A percentile compares a stretch with the other conserved stretches of the same genome.
These are phyloP conservation scores for Apiotrichum veenhuisii DNA, from an alignment of 1,284 basidiomycete genomes.

Conservation along the genomic window DNA sequence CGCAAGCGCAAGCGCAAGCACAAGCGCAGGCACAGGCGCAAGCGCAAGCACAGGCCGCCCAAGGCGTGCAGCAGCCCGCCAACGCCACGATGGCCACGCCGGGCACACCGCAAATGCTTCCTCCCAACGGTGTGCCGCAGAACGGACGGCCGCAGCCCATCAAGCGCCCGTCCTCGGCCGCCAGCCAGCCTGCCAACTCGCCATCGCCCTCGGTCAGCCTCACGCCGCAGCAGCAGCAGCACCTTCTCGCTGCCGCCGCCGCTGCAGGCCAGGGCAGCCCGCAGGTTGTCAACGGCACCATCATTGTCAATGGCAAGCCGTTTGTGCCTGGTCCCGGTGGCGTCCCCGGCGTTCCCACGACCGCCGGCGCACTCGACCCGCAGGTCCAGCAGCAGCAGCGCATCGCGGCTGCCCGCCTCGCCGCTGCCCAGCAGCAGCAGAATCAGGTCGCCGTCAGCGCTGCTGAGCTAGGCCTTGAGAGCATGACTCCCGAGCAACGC, in stretches of 20 bases:
- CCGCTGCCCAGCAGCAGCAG: slow-evolving; percentile 4
- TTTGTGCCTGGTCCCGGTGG: slow-evolving; percentile 21
- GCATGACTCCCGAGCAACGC: slow-evolving; percentile 23
- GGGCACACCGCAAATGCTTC: slow-evolving; percentile 11
- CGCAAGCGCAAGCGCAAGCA: slow-evolving; percentile 7
- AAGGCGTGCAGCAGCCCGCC: slow-evolving; percentile 10
- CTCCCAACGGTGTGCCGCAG: slow-evolving; percentile 13
- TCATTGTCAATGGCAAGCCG: slow-evolving; percentile 26
- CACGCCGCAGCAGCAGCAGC: slow-evolving; percentile 17
- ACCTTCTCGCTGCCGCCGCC: slow-evolving; percentile 12
- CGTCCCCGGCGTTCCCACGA: slow-evolving; percentile 11
- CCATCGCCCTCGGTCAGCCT: slow-evolving; percentile 12
- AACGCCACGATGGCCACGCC: slow-evolving; percentile 11
- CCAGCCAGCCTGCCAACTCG: neutral
- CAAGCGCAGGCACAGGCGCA: slow-evolving; percentile 11
- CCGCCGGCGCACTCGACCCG: slow-evolving; percentile 18
- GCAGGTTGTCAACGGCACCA: slow-evolving; percentile 27
- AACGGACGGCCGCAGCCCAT: slow-evolving; percentile 5
- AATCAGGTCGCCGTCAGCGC: neutral
- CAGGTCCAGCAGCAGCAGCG: slow-evolving; percentile 22
- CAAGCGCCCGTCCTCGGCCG: slow-evolving; percentile 5
- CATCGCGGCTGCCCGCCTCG: slow-evolving; percentile 16
- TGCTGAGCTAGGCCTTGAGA: slow-evolving; percentile 18
- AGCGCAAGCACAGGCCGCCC: slow-evolving; percentile 10
- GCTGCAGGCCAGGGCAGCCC: slow-evolving; percentile 15